These are phyloP conservation scores for Rhizopus sp. DNA, from an alignment of 371 early-diverging fungal genomes.

Conservation along the genomic window DNA sequence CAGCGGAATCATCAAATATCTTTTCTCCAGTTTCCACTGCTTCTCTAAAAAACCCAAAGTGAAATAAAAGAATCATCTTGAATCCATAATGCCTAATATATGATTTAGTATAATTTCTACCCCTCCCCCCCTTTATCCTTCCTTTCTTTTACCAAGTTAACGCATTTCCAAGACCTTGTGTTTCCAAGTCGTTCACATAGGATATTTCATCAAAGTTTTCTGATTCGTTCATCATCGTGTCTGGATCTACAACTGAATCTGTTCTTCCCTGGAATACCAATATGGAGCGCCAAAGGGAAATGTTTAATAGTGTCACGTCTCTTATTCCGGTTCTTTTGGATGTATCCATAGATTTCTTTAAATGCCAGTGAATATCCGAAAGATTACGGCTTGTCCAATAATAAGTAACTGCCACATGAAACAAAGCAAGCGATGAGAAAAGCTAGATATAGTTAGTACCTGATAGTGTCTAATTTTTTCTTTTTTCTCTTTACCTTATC, in stretches of 20 bases:
- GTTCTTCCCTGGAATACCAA: slow-evolving; percentile 47
- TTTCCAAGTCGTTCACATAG: slow-evolving; percentile 32
- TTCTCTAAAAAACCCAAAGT: slow-evolving; percentile 39
- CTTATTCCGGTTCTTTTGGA: slow-evolving; percentile 30
- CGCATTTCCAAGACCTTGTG: slow-evolving; percentile 34
- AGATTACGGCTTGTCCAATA: slow-evolving; percentile 40
- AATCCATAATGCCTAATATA: slow-evolving; percentile 33
- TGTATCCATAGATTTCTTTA: slow-evolving; percentile 39
- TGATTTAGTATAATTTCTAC: background rate
- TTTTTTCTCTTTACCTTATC: slow-evolving; percentile 28
- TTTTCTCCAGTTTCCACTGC: slow-evolving; percentile 42
- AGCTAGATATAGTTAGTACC: slow-evolving; percentile 15
- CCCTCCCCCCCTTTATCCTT: background rate
- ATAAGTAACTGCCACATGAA: slow-evolving; percentile 33
- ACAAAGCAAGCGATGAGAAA: slow-evolving; percentile 40
- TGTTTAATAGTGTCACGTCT: slow-evolving; percentile 32
- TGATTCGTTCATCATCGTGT: slow-evolving; percentile 31
- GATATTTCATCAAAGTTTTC: slow-evolving; percentile 32
- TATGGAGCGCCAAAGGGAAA: slow-evolving; percentile 35
- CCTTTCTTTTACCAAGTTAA: slow-evolving; percentile 33
- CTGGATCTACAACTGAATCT: slow-evolving; percentile 22
- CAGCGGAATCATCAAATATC: slow-evolving; percentile 28
- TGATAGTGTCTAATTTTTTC: background rate
- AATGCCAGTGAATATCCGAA: slow-evolving; percentile 34
- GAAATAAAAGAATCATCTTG: slow-evolving; percentile 45